Evolutionary conservation across 352 stramenopile species (phyloP).

Genomic region (Globisporangium sylvaticum): DNA sequence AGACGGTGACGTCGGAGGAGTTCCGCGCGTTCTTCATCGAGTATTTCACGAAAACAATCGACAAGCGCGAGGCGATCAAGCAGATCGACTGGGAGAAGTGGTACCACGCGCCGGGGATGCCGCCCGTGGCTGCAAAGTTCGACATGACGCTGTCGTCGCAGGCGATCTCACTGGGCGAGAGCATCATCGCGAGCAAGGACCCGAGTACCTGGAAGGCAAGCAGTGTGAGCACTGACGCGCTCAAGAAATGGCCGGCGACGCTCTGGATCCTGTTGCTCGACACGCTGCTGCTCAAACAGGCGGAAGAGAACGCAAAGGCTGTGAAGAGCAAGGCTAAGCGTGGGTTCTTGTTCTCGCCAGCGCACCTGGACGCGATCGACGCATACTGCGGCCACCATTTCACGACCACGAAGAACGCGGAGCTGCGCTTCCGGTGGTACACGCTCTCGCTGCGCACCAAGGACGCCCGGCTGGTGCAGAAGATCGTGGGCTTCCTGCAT

Average conservation of each 20-base stretch:
- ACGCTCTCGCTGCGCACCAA: constrained; percentile 50
- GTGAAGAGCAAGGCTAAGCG: neutral
- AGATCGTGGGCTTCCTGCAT: constrained; percentile 43
- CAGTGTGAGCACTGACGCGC: neutral
- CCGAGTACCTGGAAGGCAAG: constrained; percentile 21
- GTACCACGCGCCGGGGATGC: constrained; percentile 90
- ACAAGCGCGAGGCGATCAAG: constrained; percentile 34
- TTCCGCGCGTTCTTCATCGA: constrained; percentile 69
- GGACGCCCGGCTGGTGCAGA: constrained; percentile 36
- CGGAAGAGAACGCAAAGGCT: neutral
- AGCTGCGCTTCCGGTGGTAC: constrained; percentile 72
- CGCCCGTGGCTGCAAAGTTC: constrained; percentile 80
- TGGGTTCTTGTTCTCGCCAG: neutral
- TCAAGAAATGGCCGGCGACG: constrained; percentile 38
- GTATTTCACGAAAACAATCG: constrained; percentile 58
- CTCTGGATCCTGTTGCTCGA: constrained; percentile 61
- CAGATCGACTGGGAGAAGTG: constrained; percentile 93
- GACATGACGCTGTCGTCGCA: constrained; percentile 76
- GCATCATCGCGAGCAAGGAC: constrained; percentile 29
- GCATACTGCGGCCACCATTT: constrained; percentile 39
- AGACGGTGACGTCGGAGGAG: constrained; percentile 81
- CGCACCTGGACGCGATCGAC: constrained; percentile 56
- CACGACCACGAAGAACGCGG: constrained; percentile 53
- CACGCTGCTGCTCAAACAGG: constrained; percentile 30
- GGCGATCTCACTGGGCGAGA: constrained; percentile 37